Evolutionary conservation across 345 rosid species (phyloP).

Genomic region (Lepidium sativum): DNA sequence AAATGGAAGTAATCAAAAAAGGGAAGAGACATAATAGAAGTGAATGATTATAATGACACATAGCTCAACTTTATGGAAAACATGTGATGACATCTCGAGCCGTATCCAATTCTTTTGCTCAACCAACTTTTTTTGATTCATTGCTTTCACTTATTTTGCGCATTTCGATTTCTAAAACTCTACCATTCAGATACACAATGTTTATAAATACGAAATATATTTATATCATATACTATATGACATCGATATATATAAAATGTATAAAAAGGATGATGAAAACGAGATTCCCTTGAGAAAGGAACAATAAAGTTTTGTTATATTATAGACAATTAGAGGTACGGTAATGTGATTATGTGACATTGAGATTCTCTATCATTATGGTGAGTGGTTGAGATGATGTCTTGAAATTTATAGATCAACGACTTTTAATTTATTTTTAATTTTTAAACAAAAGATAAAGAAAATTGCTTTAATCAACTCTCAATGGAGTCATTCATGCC

Average conservation of each 20-base stretch:
- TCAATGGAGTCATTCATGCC: constrained; percentile 24
- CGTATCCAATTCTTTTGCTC: constrained; percentile 23
- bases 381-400: constrained; percentile 27
- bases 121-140: constrained; percentile 30
- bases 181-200: no score
- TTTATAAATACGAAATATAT: no score
- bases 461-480: constrained; percentile 21
- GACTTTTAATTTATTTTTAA: background rate
- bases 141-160: constrained; percentile 19
- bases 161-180: background rate
- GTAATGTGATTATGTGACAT: constrained; percentile 25
- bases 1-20: background rate
- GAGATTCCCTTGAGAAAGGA: constrained; percentile 18
- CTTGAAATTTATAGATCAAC: constrained; percentile 15
- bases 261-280: constrained; percentile 13
- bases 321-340: background rate
- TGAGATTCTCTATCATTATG: constrained; percentile 14
- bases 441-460: background rate
- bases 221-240: no score
- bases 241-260: background rate
- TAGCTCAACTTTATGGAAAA: constrained; percentile 7
- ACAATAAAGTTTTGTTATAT: constrained; percentile 10
- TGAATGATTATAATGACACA: constrained; percentile 13
- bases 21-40: constrained; percentile 11
- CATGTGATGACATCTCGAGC: constrained; percentile 23